These are phyloP conservation scores for Knoxdaviesia proteae DNA, from an alignment of 2,329 filamentous ascomycete genomes.

Conservation along the genomic window DNA sequence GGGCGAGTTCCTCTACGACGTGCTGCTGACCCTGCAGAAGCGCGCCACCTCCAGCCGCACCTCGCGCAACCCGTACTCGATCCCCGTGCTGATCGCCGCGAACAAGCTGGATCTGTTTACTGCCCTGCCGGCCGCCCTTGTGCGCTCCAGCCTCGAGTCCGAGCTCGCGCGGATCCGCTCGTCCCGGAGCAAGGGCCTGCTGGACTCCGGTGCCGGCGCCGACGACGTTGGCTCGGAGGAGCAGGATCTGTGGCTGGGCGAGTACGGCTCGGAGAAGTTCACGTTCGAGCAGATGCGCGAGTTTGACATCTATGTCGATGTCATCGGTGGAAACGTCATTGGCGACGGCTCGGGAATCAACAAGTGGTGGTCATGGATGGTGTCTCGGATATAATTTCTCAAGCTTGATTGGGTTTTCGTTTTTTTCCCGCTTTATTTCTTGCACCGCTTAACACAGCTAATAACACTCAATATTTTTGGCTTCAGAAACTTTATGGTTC, in stretches of 20 bases:
- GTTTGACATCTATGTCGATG: conserved; percentile 57
- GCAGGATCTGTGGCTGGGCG: conserved; percentile 67
- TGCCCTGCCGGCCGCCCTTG: conserved; percentile 57
- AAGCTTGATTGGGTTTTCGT: background rate
- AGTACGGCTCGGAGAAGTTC: conserved; percentile 59
- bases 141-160: conserved; percentile 53
- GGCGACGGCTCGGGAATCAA: conserved; percentile 49
- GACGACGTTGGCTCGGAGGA: conserved; percentile 44
- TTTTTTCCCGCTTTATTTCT: background rate
- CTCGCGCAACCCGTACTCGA: conserved; percentile 31
- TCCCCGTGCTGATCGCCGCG: conserved; percentile 67
- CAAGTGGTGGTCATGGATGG: conserved; percentile 85
- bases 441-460: conserved; percentile 10
- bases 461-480: no score
- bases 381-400: conserved; percentile 38
- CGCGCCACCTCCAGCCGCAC: conserved; percentile 26
- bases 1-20: conserved; percentile 71
- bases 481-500: no score
- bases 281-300: conserved; percentile 66
- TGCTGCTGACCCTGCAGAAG: conserved; percentile 67
- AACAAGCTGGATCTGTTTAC: conserved; percentile 97
- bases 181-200: conserved; percentile 57
- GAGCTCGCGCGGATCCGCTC: conserved; percentile 63
- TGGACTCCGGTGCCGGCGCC: conserved; percentile 59
- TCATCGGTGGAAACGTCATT: conserved; percentile 53